Percentiles rank a stretch among this genome's conserved stretches.
Evolutionary conservation across 2,329 filamentous ascomycete genomes (phyloP).

Genomic region (Penicillium fuscoglaucum): DNA sequence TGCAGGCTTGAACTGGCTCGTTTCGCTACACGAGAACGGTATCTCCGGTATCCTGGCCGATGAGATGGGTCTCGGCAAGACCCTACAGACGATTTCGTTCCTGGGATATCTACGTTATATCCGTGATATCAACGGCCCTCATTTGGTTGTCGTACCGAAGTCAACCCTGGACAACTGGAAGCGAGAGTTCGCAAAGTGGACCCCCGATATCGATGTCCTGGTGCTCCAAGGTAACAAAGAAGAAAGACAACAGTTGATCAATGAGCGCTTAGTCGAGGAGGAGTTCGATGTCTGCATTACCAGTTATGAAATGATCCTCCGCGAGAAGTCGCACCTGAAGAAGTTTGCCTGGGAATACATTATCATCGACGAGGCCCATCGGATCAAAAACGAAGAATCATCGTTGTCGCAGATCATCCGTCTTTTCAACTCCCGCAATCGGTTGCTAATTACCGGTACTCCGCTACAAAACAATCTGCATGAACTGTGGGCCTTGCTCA

Average conservation of each 20-base stretch:
- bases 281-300: conserved; percentile 98
- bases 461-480: conserved; percentile 97
- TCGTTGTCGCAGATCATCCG: conserved; percentile 95
- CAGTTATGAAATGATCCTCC: conserved; percentile 97
- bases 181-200: conserved; percentile 91
- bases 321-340: conserved; percentile 90
- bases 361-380: conserved; percentile 96
- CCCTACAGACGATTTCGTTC: conserved; percentile 94
- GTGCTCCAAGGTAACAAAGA: conserved; percentile 95
- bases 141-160: conserved; percentile 90
- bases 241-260: conserved; percentile 82
- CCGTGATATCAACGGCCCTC: conserved; percentile 83
- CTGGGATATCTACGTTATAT: conserved; percentile 91
- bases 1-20: conserved; percentile 93
- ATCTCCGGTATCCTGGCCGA: conserved; percentile 97
- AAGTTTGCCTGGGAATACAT: conserved; percentile 99
- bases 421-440: conserved; percentile 91
- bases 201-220: conserved; percentile 89
- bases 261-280: conserved; percentile 85
- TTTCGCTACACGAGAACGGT: conserved; percentile 96
- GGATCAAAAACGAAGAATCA: conserved; percentile 99
- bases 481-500: conserved; percentile 94
- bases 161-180: conserved; percentile 99
- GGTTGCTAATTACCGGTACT: conserved; percentile 92
- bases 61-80: conserved; percentile 98